These are phyloP conservation scores for Pseudonectria foliicola DNA, from an alignment of 2,329 filamentous ascomycete species.

Conservation along the genomic window DNA sequence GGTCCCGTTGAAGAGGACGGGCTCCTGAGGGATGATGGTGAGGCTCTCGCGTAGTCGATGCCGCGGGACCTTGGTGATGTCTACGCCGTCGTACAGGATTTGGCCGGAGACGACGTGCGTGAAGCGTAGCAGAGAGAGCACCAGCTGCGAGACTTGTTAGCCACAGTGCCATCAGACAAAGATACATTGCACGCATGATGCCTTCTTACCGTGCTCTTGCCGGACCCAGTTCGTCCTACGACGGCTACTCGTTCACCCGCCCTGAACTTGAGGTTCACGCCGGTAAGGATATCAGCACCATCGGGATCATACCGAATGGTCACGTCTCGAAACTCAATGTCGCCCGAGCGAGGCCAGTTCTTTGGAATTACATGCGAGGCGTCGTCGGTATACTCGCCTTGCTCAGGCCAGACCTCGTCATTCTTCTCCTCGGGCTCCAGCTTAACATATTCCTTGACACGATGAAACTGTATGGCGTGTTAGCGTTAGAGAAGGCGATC, in stretches of 20 bases:
- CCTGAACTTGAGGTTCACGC: slow-evolving; percentile 43
- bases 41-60: slow-evolving; percentile 45
- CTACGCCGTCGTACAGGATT: slow-evolving; percentile 48
- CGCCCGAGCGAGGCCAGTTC: slow-evolving; percentile 39
- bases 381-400: slow-evolving; percentile 34
- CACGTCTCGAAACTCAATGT: slow-evolving; percentile 44
- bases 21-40: slow-evolving; percentile 53
- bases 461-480: slow-evolving; percentile 32
- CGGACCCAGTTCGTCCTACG: slow-evolving; percentile 73
- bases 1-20: slow-evolving; percentile 48
- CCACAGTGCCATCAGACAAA: not conserved
- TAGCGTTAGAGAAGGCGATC: slow-evolving; percentile 3
- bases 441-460: slow-evolving; percentile 42
- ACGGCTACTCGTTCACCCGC: slow-evolving; percentile 73
- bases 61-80: slow-evolving; percentile 46
- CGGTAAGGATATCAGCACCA: slow-evolving; percentile 41
- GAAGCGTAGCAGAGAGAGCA: slow-evolving; percentile 48
- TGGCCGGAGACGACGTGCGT: slow-evolving; percentile 44
- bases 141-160: slow-evolving; percentile 27
- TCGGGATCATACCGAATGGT: slow-evolving; percentile 41
- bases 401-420: slow-evolving; percentile 32
- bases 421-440: slow-evolving; percentile 38
- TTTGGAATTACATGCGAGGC: slow-evolving; percentile 31
- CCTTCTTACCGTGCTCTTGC: slow-evolving; percentile 65
- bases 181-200: slow-evolving; percentile 2